phyloP scores from a whole-genome alignment of 805 yeast genomes.

The Starmerella bacillaris region DNA sequence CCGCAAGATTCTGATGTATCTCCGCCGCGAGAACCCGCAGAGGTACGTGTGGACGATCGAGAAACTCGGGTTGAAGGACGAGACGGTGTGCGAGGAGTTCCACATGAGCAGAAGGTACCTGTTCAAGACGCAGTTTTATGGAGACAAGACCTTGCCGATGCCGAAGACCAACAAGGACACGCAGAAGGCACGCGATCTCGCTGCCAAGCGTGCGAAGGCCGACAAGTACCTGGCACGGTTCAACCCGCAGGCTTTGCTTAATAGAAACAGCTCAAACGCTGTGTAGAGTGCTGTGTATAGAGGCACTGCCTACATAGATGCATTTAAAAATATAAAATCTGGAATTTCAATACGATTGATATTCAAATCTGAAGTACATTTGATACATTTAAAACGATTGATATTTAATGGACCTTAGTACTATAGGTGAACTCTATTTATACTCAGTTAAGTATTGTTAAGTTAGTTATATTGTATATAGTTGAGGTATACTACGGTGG shows the following conservation, averaged over 20 bases:
- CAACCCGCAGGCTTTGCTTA: conserved; percentile 15
- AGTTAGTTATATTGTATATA: no score
- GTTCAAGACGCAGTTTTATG: conserved; percentile 23
- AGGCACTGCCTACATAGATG: no score
- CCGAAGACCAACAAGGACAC: conserved; percentile 19
- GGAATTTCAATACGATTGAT: no score
- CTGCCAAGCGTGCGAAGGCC: conserved; percentile 16
- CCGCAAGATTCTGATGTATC: conserved; percentile 63
- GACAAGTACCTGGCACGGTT: conserved; percentile 18
- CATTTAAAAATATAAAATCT: no score
- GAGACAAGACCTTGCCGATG: conserved; percentile 23
- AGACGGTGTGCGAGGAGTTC: conserved; percentile 59
- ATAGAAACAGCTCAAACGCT: no score
- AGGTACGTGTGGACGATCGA: conserved; percentile 72
- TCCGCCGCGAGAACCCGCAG: conserved; percentile 64
- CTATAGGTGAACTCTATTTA: no score
- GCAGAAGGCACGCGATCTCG: conserved; percentile 13
- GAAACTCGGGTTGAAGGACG: conserved; percentile 75
- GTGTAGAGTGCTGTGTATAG: no score
- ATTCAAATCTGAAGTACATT: no score
- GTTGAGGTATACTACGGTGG: no score
- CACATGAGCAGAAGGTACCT: conserved; percentile 23
- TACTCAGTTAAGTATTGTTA: no score
- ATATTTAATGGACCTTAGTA: no score
- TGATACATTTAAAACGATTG: no score